Evolutionary conservation across 2,329 filamentous ascomycete genomes (phyloP), one percentile per base, ranked within the genome.

Genomic region (Phyllosticta citrichinensis): DNA sequence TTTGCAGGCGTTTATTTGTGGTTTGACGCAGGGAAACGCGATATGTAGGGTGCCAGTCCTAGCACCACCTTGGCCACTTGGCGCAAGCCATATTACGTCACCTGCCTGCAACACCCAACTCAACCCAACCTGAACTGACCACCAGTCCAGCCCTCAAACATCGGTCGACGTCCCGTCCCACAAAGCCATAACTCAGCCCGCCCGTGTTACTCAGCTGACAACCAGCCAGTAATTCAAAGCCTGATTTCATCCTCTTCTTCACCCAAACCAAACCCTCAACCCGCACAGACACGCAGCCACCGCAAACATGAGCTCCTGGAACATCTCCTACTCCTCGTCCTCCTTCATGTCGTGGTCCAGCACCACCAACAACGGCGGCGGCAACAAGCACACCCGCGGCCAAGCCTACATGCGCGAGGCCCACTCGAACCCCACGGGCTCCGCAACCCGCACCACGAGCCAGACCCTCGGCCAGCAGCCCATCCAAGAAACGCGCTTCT

Each of bases 391-490:
- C 52, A 64, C 59, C 10, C 68, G 65, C 11, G 68, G 70, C 62
- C 58, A 65, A 30, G 63, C 64, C 55, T 62, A 61, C 30, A 61
- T 61, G 24, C 65, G 67, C 9, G 66, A 68, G 24, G 65, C 63
- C 22, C 65, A 66, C 58, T 66, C 65, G 56, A 67, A 52, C 17
- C 69, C 55, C 62, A 64, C n/a, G 9, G 70, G 68, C 64, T 69
- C 66, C 14, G 68, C 66, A 3, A 65, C 69, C 9, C 65, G 63
- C 25, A 66, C 67, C 6, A 64, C 69, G 14, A 65, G 62, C 0
- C 71, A 73, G 54, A 69, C 67, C 52, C 27, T 69, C 6, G 70
- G 71, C 20, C 64, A 71, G 56, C 67, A 69, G 2, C 62, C 63
- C 1, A 56, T 70, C 9, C 56, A 67, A 52, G 66, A 71, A 53